A percentile compares a stretch with the other conserved stretches of the same genome.
Conservation (phyloP, 1,284 basidiomycete species). For the Phaffia rhodozyma region DNA sequence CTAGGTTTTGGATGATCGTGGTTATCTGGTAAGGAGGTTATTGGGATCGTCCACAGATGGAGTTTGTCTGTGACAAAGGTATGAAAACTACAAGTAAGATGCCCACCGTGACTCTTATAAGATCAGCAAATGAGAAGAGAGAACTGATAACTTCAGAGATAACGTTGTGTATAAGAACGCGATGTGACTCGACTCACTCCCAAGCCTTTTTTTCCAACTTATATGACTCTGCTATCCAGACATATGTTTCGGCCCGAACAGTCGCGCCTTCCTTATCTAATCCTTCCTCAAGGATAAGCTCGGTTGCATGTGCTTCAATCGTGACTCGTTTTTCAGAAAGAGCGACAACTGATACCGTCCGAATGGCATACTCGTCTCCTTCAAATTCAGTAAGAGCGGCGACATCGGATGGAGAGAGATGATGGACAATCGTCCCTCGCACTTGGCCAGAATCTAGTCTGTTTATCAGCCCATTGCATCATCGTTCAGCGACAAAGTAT, state of each 20-base stretch:
- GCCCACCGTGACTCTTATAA: background rate
- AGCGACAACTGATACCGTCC: background rate
- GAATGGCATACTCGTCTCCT: constrained; percentile 41
- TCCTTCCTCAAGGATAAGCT: background rate
- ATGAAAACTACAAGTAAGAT: background rate
- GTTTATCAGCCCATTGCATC: constrained; percentile 34
- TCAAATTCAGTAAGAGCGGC: constrained; percentile 59
- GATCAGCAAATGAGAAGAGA: background rate
- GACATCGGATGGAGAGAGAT: constrained; percentile 51
- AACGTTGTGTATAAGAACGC: background rate
- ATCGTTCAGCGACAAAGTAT: constrained; percentile 33
- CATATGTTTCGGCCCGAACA: background rate
- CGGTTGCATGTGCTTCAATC: background rate
- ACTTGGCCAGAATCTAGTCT: constrained; percentile 44
- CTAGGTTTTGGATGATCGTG: background rate
- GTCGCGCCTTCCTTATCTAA: background rate
- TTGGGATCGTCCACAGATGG: constrained; percentile 6
- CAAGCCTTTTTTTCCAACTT: background rate
- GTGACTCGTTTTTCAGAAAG: background rate
- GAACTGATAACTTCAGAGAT: background rate
- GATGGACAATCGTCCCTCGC: constrained; percentile 56
- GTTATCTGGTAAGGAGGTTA: background rate
- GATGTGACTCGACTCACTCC: constrained; percentile 12
- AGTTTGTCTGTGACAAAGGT: constrained; percentile 6
- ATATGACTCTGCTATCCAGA: constrained; percentile 3